Conservation (phyloP, 225 moss, liverwort and hornwort genomes). For the Pseudisothecium myosuroides region DNA sequence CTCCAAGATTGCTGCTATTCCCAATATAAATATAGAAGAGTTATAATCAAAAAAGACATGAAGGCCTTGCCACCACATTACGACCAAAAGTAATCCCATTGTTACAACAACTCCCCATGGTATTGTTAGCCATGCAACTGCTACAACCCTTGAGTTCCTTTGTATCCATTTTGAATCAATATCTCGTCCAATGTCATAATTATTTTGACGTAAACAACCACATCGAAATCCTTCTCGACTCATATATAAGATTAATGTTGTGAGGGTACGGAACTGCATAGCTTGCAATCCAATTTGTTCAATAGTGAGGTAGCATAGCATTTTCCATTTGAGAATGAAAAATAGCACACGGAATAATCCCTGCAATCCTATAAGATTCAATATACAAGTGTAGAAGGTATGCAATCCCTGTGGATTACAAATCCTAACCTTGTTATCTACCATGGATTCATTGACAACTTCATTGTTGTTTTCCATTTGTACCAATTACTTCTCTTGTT, state of each 20-base stretch:
- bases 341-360: fast-evolving
- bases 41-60: neutral
- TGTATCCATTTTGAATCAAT: neutral
- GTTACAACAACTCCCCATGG: neutral
- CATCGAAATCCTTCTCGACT: neutral
- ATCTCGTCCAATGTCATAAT: neutral
- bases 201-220: neutral
- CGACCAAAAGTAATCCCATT: neutral
- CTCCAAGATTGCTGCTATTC: neutral
- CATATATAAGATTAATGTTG: neutral
- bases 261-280: neutral
- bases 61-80: neutral
- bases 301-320: neutral
- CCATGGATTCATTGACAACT: neutral
- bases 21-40: neutral
- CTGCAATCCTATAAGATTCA: neutral
- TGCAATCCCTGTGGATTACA: neutral
- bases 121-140: neutral
- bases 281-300: neutral
- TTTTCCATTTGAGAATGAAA: neutral
- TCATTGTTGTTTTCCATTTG: neutral
- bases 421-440: neutral
- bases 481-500: neutral
- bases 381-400: neutral
- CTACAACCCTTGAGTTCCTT: neutral